Evolutionary conservation across 345 rosid genomes (phyloP).

Genomic region (Linum trigynum): DNA sequence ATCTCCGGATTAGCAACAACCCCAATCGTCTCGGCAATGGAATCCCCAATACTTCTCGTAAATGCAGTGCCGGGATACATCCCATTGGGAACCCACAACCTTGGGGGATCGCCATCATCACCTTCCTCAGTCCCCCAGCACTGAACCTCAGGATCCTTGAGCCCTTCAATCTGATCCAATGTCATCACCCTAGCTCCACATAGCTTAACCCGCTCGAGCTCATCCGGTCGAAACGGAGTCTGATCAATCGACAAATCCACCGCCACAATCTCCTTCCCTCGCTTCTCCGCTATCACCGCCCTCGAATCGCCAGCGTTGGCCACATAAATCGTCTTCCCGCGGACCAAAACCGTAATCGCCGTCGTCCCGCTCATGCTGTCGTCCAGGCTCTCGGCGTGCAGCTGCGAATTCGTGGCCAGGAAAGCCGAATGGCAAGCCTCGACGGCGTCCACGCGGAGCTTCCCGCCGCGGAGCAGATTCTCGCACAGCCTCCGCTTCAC

Average conservation of each 20-base stretch:
- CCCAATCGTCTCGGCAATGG: slow-evolving; percentile 86
- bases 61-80: slow-evolving; percentile 99
- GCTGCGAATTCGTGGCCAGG: slow-evolving; percentile 58
- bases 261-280: slow-evolving; percentile 68
- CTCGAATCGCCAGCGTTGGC: slow-evolving; percentile 92
- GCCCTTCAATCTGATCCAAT: slow-evolving; percentile 94
- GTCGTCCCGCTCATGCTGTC: slow-evolving; percentile 98
- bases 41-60: slow-evolving; percentile 92
- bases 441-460: slow-evolving; percentile 54
- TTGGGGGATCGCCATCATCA: slow-evolving; percentile 97
- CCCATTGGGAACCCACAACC: slow-evolving; percentile 88
- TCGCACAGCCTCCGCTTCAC: slow-evolving; percentile 70
- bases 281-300: slow-evolving; percentile 77
- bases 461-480: slow-evolving; percentile 60
- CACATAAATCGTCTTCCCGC: slow-evolving; percentile 67
- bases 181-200: slow-evolving; percentile 94
- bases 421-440: slow-evolving; percentile 71
- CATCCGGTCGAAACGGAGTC: slow-evolving; percentile 82
- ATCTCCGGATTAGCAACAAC: slow-evolving; percentile 97
- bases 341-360: slow-evolving; percentile 75
- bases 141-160: slow-evolving; percentile 86
- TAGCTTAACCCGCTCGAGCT: slow-evolving; percentile 73
- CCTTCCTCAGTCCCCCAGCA: slow-evolving; percentile 95
- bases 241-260: slow-evolving; percentile 88
- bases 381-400: slow-evolving; percentile 64